Percentiles rank a stretch among this genome's conserved stretches.
These are phyloP conservation scores for Pseudoperonospora humuli DNA, from an alignment of 352 stramenopile genomes.

Conservation along the genomic window DNA sequence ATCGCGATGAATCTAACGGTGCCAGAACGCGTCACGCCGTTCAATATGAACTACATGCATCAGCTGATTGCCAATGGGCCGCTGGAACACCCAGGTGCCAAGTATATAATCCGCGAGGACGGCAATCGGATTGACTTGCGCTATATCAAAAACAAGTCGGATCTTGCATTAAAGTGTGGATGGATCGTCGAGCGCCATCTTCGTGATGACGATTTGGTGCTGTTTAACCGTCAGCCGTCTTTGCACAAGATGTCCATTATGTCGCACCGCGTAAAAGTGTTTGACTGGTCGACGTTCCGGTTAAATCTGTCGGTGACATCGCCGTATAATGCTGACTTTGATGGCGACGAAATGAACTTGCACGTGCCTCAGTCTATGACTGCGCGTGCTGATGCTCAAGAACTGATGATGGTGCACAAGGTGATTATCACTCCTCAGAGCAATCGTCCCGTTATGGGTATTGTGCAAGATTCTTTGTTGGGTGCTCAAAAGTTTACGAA, in stretches of 20 bases:
- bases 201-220: constrained; percentile 96
- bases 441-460: constrained; percentile 99
- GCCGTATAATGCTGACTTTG: constrained; percentile 99
- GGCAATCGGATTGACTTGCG: constrained; percentile 96
- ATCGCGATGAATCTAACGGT: constrained; percentile 99
- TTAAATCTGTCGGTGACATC: constrained; percentile 97
- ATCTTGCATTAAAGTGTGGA: constrained; percentile 92
- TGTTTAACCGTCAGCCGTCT: constrained; percentile 99
- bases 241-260: constrained; percentile 99
- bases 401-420: constrained; percentile 98
- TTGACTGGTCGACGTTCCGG: constrained; percentile 99
- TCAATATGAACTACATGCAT: constrained; percentile 96
- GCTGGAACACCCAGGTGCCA: constrained; percentile 94
- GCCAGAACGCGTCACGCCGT: constrained; percentile 97
- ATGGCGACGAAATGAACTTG: constrained; percentile 99
- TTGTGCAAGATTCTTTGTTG: constrained; percentile 96
- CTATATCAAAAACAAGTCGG: constrained; percentile 96
- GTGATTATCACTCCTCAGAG: constrained; percentile 98
- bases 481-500: constrained; percentile 98
- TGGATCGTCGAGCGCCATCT: constrained; percentile 99
- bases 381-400: constrained; percentile 93
- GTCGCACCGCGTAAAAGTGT: constrained; percentile 97
- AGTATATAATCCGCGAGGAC: constrained; percentile 98
- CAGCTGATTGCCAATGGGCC: constrained; percentile 95
- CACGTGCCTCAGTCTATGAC: constrained; percentile 96